A percentile compares a stretch with the other conserved stretches of the same genome.
Conservation (phyloP, 192 early-diverging fungal species). For the Coemansia sp. region DNA sequence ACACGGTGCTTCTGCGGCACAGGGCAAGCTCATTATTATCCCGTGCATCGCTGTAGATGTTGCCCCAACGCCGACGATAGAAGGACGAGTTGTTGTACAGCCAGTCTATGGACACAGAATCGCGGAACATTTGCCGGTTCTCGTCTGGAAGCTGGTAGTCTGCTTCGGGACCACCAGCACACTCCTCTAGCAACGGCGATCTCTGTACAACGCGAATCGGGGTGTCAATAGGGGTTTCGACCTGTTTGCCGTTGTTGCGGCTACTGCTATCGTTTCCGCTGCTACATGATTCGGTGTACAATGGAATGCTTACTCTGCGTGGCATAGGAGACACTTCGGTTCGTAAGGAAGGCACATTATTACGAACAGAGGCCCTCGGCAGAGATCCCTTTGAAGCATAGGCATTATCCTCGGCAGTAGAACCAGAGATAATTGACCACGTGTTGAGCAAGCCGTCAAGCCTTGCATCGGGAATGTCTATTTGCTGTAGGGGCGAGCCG, state of each 20-base stretch:
- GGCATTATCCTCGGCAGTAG: neutral
- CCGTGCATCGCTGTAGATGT: constrained; percentile 7
- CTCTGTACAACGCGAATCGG: neutral
- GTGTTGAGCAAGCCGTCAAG: constrained; percentile 44
- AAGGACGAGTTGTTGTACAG: neutral
- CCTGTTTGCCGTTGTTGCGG: neutral
- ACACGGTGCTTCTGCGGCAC: constrained; percentile 8
- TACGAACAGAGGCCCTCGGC: neutral
- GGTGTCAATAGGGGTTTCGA: neutral
- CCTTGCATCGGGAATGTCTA: constrained; percentile 42
- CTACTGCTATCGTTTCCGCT: neutral
- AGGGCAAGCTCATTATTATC: constrained; percentile 11
- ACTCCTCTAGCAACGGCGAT: neutral
- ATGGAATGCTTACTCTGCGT: constrained; percentile 2
- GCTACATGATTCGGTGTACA: neutral
- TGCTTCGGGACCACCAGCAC: neutral
- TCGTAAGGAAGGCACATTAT: constrained; percentile 4
- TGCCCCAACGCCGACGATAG: constrained; percentile 4
- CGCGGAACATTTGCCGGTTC: neutral
- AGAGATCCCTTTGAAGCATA: neutral
- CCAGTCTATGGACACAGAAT: constrained; percentile 8
- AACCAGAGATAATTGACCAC: constrained; percentile 25
- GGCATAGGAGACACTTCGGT: neutral
- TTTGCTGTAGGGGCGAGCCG: constrained; percentile 21
- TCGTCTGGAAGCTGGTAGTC: neutral